These are phyloP conservation scores for Entonaema liquescens DNA, from an alignment of 495 filamentous ascomycete genomes.

Conservation along the genomic window DNA sequence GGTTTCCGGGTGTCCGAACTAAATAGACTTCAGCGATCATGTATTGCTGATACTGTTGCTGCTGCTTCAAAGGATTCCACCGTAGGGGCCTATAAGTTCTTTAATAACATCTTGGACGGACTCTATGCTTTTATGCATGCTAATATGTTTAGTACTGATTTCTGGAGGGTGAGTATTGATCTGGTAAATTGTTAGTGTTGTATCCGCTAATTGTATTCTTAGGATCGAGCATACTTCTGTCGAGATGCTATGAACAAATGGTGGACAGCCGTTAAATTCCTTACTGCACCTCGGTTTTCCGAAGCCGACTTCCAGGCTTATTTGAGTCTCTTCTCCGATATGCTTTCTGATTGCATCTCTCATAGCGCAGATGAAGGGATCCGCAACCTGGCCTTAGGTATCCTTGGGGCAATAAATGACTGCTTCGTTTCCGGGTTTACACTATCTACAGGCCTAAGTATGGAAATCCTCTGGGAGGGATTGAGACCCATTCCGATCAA, in stretches of 20 bases:
- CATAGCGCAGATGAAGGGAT: constrained; percentile 30
- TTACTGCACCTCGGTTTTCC: constrained; percentile 54
- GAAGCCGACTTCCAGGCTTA: constrained; percentile 65
- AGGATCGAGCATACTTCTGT: constrained; percentile 34
- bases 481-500: constrained; percentile 68
- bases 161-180: constrained; percentile 47
- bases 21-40: constrained; percentile 74
- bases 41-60: constrained; percentile 64
- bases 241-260: constrained; percentile 62
- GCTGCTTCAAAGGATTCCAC: constrained; percentile 73
- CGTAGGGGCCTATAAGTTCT: constrained; percentile 53
- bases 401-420: constrained; percentile 48
- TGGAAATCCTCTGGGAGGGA: constrained; percentile 82
- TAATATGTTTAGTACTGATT: constrained; percentile 30
- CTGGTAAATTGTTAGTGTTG: not conserved
- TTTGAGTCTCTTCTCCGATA: constrained; percentile 49
- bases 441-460: constrained; percentile 77
- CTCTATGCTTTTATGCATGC: constrained; percentile 47
- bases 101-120: constrained; percentile 44
- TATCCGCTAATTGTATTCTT: constrained; percentile 33
- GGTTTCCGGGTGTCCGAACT: constrained; percentile 66
- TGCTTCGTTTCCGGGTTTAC: constrained; percentile 62
- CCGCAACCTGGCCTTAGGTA: constrained; percentile 42
- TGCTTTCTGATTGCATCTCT: constrained; percentile 41
- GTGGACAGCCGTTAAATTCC: constrained; percentile 63